Conservation (phyloP, 73 alveolate species). For the Paraurostyla sp. region DNA sequence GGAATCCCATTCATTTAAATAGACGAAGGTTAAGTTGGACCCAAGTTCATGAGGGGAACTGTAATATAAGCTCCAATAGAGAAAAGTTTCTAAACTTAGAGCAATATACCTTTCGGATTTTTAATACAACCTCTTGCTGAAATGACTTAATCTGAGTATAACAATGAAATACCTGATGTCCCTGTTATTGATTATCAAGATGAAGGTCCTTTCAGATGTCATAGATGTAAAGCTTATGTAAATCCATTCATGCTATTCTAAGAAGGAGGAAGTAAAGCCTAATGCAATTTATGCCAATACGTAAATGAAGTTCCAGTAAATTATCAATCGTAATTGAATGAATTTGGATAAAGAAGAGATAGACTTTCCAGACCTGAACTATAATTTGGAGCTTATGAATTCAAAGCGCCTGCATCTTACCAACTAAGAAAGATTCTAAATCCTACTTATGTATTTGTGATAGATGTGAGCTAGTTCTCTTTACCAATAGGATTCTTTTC, state of each 20-base stretch:
- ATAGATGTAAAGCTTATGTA: conserved; percentile 82
- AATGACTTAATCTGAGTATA: conserved; percentile 32
- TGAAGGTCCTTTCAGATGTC: conserved; percentile 80
- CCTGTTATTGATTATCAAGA: conserved; percentile 42
- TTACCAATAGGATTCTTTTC: conserved; percentile 67
- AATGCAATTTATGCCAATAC: conserved; percentile 81
- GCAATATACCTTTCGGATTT: conserved; percentile 63
- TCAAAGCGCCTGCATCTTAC: conserved; percentile 79
- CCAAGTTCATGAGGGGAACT: conserved; percentile 78
- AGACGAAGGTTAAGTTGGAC: conserved; percentile 89
- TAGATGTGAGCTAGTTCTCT: conserved; percentile 78
- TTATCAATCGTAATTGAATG: conserved; percentile 51
- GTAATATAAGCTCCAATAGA: conserved; percentile 22
- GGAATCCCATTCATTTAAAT: conserved; percentile 48
- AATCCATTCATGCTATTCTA: conserved; percentile 75
- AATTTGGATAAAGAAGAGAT: conserved; percentile 73
- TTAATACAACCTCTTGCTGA: conserved; percentile 69
- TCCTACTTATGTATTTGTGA: conserved; percentile 69
- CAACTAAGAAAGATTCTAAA: not conserved
- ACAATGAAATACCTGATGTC: not conserved
- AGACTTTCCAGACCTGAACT: conserved; percentile 79
- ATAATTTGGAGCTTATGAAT: conserved; percentile 82
- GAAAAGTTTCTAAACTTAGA: not conserved
- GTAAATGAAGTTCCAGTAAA: conserved; percentile 74
- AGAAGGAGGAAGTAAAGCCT: conserved; percentile 75